These are phyloP conservation scores for Arthrobotrys conoides DNA, from an alignment of 2,329 filamentous ascomycete genomes.

Conservation along the genomic window DNA sequence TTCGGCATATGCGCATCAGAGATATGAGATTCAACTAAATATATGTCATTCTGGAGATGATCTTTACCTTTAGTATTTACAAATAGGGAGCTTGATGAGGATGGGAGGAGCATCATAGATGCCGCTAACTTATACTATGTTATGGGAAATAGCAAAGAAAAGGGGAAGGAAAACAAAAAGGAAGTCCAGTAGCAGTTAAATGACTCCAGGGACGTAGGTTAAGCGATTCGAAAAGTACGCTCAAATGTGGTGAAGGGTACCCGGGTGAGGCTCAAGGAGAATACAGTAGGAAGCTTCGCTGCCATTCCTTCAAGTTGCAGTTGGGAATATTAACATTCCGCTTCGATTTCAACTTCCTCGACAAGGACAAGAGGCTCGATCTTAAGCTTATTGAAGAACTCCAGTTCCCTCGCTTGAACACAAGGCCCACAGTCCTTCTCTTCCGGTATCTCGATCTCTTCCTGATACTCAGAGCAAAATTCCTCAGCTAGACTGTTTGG, in stretches of 20 bases:
- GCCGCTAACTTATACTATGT: background rate
- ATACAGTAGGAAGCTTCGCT: too few species aligned
- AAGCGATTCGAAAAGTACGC: background rate
- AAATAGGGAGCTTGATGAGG: background rate
- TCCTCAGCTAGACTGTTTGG: background rate
- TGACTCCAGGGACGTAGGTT: background rate
- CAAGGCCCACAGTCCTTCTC: conserved; percentile 23
- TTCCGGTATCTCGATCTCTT: conserved; percentile 37
- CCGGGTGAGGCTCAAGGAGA: too few species aligned
- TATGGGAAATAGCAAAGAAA: too few species aligned
- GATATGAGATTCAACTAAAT: too few species aligned
- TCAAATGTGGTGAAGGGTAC: too few species aligned
- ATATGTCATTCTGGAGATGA: background rate
- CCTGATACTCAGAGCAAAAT: conserved; percentile 15
- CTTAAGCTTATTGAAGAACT: background rate
- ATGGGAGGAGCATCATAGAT: background rate
- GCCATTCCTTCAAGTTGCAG: background rate
- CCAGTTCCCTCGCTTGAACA: background rate
- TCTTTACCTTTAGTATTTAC: background rate
- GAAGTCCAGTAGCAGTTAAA: background rate
- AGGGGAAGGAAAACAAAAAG: too few species aligned
- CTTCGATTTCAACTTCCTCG: conserved; percentile 10
- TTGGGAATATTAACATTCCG: background rate
- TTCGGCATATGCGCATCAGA: too few species aligned
- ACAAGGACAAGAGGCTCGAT: conserved; percentile 4